These are phyloP conservation scores for Phtheirospermum japonicum DNA, from an alignment of 257 asterid species.

Conservation along the genomic window DNA sequence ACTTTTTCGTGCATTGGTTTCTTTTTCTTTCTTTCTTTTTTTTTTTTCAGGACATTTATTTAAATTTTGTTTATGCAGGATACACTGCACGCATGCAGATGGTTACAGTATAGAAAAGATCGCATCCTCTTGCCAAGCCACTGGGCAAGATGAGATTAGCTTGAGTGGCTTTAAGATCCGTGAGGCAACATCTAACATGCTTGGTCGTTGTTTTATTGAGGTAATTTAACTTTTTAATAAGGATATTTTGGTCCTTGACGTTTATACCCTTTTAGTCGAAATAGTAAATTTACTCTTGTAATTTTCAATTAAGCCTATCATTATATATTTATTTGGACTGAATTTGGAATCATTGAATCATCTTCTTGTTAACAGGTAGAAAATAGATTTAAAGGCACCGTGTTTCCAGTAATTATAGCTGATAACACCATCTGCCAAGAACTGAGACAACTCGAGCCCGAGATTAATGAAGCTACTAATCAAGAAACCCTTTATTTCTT, in stretches of 20 bases:
- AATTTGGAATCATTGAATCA: slow-evolving; percentile 2
- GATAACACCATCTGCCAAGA: slow-evolving; percentile 71
- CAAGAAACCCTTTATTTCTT: slow-evolving; percentile 60
- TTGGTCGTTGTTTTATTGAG: slow-evolving; percentile 91
- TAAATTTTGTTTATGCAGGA: slow-evolving; percentile 44
- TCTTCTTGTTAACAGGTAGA: slow-evolving; percentile 52
- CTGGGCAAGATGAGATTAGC: slow-evolving; percentile 46
- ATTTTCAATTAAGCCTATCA: too few relatives aligned
- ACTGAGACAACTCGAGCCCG: slow-evolving; percentile 64
- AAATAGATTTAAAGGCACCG: slow-evolving; percentile 52
- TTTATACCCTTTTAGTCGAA: too few relatives aligned
- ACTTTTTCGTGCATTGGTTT: slow-evolving; percentile 7
- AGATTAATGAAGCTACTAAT: slow-evolving; percentile 41
- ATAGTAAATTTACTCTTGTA: too few relatives aligned
- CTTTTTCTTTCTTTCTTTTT: slow-evolving; percentile 4
- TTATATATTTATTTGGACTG: neutral
- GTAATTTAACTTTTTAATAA: slow-evolving; percentile 28
- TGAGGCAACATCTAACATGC: slow-evolving; percentile 29
- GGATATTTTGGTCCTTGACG: too few relatives aligned
- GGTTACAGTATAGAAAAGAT: slow-evolving; percentile 38
- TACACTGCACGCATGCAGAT: slow-evolving; percentile 59
- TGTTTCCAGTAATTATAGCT: slow-evolving; percentile 84
- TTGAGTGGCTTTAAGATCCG: slow-evolving; percentile 49
- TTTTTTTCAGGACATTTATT: slow-evolving; percentile 11
- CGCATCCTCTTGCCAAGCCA: slow-evolving; percentile 32